phyloP scores from a whole-genome alignment of 495 filamentous ascomycete genomes.

The Hyaloscypha bicolor region DNA sequence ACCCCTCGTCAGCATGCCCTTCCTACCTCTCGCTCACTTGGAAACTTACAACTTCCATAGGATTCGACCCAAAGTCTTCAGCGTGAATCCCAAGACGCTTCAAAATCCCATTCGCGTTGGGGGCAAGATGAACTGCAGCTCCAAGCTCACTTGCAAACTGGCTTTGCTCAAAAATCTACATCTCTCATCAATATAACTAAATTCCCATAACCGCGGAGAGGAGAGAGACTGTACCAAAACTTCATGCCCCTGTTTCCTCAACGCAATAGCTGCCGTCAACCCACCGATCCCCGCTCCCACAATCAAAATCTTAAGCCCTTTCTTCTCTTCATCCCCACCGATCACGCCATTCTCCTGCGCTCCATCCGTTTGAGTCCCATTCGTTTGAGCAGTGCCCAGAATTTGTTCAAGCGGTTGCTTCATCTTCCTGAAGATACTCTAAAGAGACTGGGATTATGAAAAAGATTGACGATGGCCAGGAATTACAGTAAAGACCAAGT shows the following conservation, averaged over 20 bases:
- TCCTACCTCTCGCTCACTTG: not conserved
- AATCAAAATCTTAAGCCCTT: slow-evolving; percentile 43
- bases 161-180: slow-evolving; percentile 56
- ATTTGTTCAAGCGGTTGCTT: slow-evolving; percentile 4
- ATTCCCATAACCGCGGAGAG: no score
- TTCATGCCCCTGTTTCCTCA: slow-evolving; percentile 56
- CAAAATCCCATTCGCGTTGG: slow-evolving; percentile 56
- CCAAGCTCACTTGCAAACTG: slow-evolving; percentile 55
- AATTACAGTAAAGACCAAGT: no score
- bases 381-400: not conserved
- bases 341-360: not conserved
- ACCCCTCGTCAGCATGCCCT: not conserved
- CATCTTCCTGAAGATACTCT: not conserved
- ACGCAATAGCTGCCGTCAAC: slow-evolving; percentile 52
- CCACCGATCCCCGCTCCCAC: slow-evolving; percentile 62
- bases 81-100: slow-evolving; percentile 43
- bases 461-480: no score
- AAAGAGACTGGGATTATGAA: no score
- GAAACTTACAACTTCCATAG: slow-evolving; percentile 32
- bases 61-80: slow-evolving; percentile 37
- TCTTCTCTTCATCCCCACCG: not conserved
- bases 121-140: slow-evolving; percentile 55
- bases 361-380: not conserved
- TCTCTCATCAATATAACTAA: not conserved
- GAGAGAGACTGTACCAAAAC: slow-evolving; percentile 30